phyloP scores from a whole-genome alignment of 106 monocot genomes.

The Apostasia shenzhenica region DNA sequence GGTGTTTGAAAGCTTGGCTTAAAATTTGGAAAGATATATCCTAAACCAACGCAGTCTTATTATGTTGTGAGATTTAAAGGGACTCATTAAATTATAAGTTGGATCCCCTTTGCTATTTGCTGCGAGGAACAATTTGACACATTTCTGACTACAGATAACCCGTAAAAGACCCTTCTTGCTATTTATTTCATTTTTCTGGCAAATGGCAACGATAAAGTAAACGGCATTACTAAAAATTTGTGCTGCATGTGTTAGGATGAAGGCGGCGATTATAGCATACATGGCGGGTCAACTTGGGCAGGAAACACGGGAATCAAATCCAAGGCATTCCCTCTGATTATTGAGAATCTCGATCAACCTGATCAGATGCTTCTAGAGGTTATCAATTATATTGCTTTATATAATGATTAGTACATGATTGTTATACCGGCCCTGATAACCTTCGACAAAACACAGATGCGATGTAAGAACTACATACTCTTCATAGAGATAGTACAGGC shows the following conservation, averaged over 20 bases:
- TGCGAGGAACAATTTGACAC: no score
- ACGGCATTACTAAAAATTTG: not conserved
- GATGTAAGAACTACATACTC: slow-evolving; percentile 52
- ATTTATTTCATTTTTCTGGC: not conserved
- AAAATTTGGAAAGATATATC: no score
- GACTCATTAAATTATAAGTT: no score
- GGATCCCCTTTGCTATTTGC: no score
- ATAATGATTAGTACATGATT: not conserved
- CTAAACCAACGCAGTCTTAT: no score
- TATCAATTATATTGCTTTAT: not conserved
- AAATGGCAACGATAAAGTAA: not conserved
- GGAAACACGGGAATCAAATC: slow-evolving; percentile 23
- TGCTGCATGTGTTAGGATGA: no score
- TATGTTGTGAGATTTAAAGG: no score
- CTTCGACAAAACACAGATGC: slow-evolving; percentile 29
- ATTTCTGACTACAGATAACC: no score
- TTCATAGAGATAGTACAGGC: slow-evolving; percentile 76
- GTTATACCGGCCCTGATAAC: not conserved
- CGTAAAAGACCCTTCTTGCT: not conserved
- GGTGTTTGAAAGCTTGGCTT: no score
- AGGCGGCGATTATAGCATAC: not conserved
- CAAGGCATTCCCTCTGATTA: slow-evolving; percentile 39
- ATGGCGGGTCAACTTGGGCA: slow-evolving; percentile 16
- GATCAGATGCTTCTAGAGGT: slow-evolving; percentile 92
- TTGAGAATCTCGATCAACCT: slow-evolving; percentile 65